These are phyloP conservation scores for Blastobotrys chiropterorum DNA, from an alignment of 805 yeast species.

Conservation along the genomic window DNA sequence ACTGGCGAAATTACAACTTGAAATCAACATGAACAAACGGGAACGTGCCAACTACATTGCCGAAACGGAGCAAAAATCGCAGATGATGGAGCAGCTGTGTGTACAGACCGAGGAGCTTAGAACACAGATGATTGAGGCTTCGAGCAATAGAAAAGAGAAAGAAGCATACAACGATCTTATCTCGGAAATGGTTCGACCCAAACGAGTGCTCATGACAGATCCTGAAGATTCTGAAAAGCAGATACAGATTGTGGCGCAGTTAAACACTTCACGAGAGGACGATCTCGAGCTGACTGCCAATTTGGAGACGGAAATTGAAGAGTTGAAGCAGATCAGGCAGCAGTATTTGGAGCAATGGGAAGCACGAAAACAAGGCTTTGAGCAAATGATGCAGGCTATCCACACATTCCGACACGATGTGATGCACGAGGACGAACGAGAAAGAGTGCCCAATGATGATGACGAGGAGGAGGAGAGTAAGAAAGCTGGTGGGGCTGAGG, in stretches of 20 bases:
- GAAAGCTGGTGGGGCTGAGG: not conserved
- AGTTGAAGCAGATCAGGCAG: constrained; percentile 18
- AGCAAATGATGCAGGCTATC: constrained; percentile 18
- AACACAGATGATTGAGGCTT: constrained; percentile 15
- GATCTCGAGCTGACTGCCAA: constrained; percentile 16
- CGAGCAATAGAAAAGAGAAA: constrained; percentile 16
- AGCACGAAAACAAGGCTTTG: constrained; percentile 19
- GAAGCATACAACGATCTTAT: constrained; percentile 23
- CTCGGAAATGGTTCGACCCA: constrained; percentile 18
- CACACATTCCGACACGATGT: constrained; percentile 20
- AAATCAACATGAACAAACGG: constrained; percentile 15
- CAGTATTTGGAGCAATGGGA: constrained; percentile 19
- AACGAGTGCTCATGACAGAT: constrained; percentile 11
- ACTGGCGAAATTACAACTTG: constrained; percentile 19
- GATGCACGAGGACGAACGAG: no score
- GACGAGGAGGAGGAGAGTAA: no score
- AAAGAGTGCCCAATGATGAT: not conserved
- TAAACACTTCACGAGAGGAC: constrained; percentile 21
- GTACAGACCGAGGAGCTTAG: constrained; percentile 17
- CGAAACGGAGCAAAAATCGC: constrained; percentile 14
- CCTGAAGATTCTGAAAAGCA: constrained; percentile 5
- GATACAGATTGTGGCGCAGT: constrained; percentile 18
- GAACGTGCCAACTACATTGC: constrained; percentile 19
- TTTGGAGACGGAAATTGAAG: constrained; percentile 18
- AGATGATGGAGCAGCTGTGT: constrained; percentile 10